Conservation (phyloP, 2,329 filamentous ascomycete species). For the Hypocreales sp. region DNA sequence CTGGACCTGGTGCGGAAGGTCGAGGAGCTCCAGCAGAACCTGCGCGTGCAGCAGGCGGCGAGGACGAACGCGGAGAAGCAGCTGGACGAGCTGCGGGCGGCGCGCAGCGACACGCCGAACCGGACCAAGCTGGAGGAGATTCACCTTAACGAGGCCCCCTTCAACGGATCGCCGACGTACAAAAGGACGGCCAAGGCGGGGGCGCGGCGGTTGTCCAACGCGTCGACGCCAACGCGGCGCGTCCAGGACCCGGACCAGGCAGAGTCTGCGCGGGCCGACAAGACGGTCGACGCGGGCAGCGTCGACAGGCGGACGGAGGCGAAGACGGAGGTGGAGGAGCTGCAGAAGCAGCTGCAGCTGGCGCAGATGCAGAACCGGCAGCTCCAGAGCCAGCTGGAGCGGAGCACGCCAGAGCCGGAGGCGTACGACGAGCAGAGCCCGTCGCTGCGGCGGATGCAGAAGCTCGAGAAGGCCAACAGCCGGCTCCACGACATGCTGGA, state of each 20-base stretch:
- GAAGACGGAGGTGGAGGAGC: conserved; percentile 76
- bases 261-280: conserved; percentile 73
- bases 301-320: conserved; percentile 85
- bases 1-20: conserved; percentile 79
- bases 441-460: conserved; percentile 67
- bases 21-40: conserved; percentile 74
- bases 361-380: conserved; percentile 92
- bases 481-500: conserved; percentile 88
- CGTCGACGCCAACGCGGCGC: conserved; percentile 63
- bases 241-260: conserved; percentile 45
- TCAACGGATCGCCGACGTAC: conserved; percentile 60
- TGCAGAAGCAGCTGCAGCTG: conserved; percentile 88
- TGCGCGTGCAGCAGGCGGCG: conserved; percentile 70
- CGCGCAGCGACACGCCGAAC: conserved; percentile 55
- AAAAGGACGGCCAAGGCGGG: conserved; percentile 40
- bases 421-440: conserved; percentile 65
- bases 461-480: conserved; percentile 83
- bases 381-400: conserved; percentile 73
- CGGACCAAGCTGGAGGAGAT: conserved; percentile 77
- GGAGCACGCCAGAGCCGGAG: conserved; percentile 45
- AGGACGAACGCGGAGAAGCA: conserved; percentile 72
- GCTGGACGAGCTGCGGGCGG: conserved; percentile 59
- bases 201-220: conserved; percentile 50
- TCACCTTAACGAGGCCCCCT: conserved; percentile 64
- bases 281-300: conserved; percentile 63